These are phyloP conservation scores for Hyaloscypha variabilis DNA, from an alignment of 495 filamentous ascomycete genomes.

Conservation along the genomic window DNA sequence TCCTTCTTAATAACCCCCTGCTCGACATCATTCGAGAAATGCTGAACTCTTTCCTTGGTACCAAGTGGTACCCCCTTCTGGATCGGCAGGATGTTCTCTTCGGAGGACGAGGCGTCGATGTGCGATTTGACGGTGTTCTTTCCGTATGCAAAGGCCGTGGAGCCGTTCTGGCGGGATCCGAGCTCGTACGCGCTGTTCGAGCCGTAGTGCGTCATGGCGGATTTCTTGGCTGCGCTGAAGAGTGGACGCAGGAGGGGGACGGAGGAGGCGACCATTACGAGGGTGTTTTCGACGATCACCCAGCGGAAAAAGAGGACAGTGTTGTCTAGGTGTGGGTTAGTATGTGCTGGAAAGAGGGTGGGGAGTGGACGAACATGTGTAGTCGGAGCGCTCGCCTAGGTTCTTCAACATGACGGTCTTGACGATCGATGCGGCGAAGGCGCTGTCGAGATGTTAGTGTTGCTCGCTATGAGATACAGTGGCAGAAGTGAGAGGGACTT, in stretches of 20 bases:
- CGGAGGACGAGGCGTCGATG: constrained; percentile 5
- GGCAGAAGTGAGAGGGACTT: not conserved
- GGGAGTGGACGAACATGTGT: constrained; percentile 12
- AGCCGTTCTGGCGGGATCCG: not conserved
- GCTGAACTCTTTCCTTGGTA: not conserved
- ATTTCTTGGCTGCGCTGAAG: constrained; percentile 20
- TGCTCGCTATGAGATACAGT: not conserved
- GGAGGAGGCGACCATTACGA: constrained; percentile 20
- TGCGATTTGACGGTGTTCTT: not conserved
- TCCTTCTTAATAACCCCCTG: constrained; percentile 19
- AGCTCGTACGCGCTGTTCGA: constrained; percentile 11
- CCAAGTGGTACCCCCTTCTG: not conserved
- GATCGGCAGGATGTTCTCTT: constrained; percentile 20
- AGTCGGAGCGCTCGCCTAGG: constrained; percentile 15
- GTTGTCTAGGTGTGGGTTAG: constrained; percentile 5
- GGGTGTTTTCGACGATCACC: constrained; percentile 25
- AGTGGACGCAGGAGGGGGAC: constrained; percentile 20
- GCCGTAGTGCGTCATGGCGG: constrained; percentile 10
- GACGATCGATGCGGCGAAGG: constrained; percentile 19
- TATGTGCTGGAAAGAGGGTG: not conserved
- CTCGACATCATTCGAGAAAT: not conserved
- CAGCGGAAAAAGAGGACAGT: constrained; percentile 22
- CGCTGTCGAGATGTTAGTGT: not conserved
- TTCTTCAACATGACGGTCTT: constrained; percentile 21
- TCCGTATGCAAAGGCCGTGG: not conserved